Percentiles rank a stretch among this genome's conserved stretches.
phyloP scores from a whole-genome alignment of 2,329 filamentous ascomycete genomes.

The Botrytis sinoallii region DNA sequence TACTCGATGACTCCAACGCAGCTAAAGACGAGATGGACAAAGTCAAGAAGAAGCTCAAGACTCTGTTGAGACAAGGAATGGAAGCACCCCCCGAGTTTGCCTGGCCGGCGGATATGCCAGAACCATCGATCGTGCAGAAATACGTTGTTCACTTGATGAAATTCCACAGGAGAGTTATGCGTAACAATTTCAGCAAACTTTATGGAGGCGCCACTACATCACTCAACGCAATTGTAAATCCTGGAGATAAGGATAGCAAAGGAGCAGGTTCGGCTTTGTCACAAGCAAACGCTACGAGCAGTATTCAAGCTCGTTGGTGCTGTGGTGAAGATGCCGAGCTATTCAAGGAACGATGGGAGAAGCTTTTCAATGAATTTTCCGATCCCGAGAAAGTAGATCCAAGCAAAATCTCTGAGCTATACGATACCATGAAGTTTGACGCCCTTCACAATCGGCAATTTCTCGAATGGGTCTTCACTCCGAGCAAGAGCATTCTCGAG shows the following conservation, averaged over 20 bases:
- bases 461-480: conserved; percentile 95
- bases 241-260: conserved; percentile 39
- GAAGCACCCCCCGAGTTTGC: conserved; percentile 93
- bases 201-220: conserved; percentile 64
- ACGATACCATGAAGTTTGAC: conserved; percentile 99
- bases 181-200: conserved; percentile 84
- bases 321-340: conserved; percentile 92
- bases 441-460: conserved; percentile 95
- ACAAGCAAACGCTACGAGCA: conserved; percentile 60
- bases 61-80: conserved; percentile 84
- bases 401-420: conserved; percentile 96
- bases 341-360: conserved; percentile 97
- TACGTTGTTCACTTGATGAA: conserved; percentile 96
- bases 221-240: conserved; percentile 54
- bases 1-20: conserved; percentile 95
- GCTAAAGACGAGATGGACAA: conserved; percentile 99
- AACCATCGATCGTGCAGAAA: conserved; percentile 88
- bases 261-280: conserved; percentile 45
- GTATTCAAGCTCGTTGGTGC: conserved; percentile 90
- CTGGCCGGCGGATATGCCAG: conserved; percentile 94
- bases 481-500: conserved; percentile 72
- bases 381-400: conserved; percentile 98
- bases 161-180: conserved; percentile 93
- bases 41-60: conserved; percentile 98
- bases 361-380: conserved; percentile 93